phyloP scores from a whole-genome alignment of 2,329 filamentous ascomycete species.

The Cercospora berteroae region DNA sequence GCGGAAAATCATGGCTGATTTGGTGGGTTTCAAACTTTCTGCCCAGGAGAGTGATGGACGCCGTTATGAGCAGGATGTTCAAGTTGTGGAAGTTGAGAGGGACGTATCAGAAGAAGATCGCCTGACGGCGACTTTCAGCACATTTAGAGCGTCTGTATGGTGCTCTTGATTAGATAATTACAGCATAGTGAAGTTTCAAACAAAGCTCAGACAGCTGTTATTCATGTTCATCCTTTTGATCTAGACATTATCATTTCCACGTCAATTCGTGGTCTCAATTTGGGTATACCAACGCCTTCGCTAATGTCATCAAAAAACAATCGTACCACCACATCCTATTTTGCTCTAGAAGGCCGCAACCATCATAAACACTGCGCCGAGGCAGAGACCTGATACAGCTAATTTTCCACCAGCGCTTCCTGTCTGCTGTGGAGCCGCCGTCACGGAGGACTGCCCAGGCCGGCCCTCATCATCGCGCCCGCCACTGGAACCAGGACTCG shows the following conservation, averaged over 20 bases:
- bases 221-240: not conserved
- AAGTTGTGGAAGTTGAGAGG: conserved; percentile 47
- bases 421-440: not conserved
- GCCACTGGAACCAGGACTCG: not conserved
- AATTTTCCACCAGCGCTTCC: not conserved
- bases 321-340: not conserved
- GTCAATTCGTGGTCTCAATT: not conserved
- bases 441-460: not conserved
- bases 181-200: no score
- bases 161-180: not conserved
- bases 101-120: conserved; percentile 31
- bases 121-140: conserved; percentile 2
- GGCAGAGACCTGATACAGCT: not conserved
- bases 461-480: not conserved
- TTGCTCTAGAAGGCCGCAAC: not conserved
- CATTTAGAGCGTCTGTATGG: conserved; percentile 4
- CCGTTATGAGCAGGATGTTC: conserved; percentile 52
- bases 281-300: not conserved
- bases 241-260: not conserved
- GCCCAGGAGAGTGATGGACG: conserved; percentile 42
- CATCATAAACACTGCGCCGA: not conserved
- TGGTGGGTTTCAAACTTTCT: conserved; percentile 52
- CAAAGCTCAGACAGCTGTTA: no score
- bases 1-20: conserved; percentile 49
- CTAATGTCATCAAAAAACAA: not conserved